A percentile compares a stretch with the other conserved stretches of the same genome.
Conservation (phyloP, 495 filamentous ascomycete genomes). For the Neurospora intermedia region DNA sequence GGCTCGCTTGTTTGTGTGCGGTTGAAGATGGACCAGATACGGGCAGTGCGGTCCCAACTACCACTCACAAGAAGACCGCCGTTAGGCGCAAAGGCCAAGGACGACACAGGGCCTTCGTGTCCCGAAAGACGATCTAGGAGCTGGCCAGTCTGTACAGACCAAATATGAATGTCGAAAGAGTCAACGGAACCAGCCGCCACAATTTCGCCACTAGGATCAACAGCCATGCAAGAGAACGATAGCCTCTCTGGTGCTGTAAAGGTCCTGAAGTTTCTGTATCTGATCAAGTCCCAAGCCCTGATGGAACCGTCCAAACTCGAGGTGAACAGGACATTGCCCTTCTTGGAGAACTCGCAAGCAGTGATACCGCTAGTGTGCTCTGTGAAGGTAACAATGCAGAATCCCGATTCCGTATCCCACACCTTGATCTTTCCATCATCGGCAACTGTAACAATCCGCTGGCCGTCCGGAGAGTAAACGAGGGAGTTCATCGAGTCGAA, state of each 20-base stretch:
- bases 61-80: slow-evolving; percentile 76
- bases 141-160: slow-evolving; percentile 97
- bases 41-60: slow-evolving; percentile 90
- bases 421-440: slow-evolving; percentile 98
- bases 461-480: slow-evolving; percentile 86
- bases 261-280: slow-evolving; percentile 93
- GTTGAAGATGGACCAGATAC: slow-evolving; percentile 90
- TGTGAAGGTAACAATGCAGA: slow-evolving; percentile 96
- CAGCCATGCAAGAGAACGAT: slow-evolving; percentile 84
- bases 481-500: slow-evolving; percentile 93
- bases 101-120: slow-evolving; percentile 86
- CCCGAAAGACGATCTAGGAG: slow-evolving; percentile 82
- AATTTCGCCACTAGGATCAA: slow-evolving; percentile 94
- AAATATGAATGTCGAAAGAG: slow-evolving; percentile 93
- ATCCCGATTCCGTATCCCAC: slow-evolving; percentile 92
- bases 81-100: slow-evolving; percentile 77
- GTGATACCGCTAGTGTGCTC: slow-evolving; percentile 93
- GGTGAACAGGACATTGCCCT: slow-evolving; percentile 90
- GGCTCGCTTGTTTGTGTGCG: slow-evolving; percentile 92
- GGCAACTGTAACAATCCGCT: slow-evolving; percentile 80
- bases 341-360: slow-evolving; percentile 88
- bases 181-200: slow-evolving; percentile 91
- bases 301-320: slow-evolving; percentile 88
- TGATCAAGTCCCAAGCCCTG: slow-evolving; percentile 89
- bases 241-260: slow-evolving; percentile 88